Percentiles rank a stretch among this genome's conserved stretches.
Conservation (phyloP, 495 filamentous ascomycete species). For the Schizothecium vesticola region DNA sequence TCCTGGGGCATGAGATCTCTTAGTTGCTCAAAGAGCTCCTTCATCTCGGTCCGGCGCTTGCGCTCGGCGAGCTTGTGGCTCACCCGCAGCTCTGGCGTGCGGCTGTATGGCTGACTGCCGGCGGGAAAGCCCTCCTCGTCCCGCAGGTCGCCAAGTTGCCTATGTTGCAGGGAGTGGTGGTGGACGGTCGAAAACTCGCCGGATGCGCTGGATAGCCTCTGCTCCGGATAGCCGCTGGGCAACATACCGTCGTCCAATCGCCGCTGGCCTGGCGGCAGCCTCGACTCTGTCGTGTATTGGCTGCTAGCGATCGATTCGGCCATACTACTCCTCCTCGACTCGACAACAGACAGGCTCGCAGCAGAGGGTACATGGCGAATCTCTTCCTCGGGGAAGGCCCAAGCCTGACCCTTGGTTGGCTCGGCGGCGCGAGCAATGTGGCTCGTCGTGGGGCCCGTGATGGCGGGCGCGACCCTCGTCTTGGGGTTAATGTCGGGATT, state of each 20-base stretch:
- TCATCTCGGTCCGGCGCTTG: conserved; percentile 97
- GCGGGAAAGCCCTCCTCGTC: conserved; percentile 53
- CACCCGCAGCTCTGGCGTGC: conserved; percentile 89
- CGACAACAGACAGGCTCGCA: conserved; percentile 50
- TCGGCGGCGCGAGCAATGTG: conserved; percentile 75
- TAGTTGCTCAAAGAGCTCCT: conserved; percentile 86
- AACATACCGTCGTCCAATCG: conserved; percentile 50
- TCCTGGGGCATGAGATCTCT: conserved; percentile 77
- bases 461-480: conserved; percentile 63
- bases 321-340: conserved; percentile 66
- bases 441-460: conserved; percentile 69
- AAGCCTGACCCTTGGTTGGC: conserved; percentile 75
- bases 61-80: conserved; percentile 95
- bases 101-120: conserved; percentile 74
- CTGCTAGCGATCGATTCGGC: conserved; percentile 70
- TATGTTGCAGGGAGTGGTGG: conserved; percentile 73
- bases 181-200: conserved; percentile 48
- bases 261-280: conserved; percentile 68
- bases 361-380: conserved; percentile 42
- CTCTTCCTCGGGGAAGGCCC: conserved; percentile 76
- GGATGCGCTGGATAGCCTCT: conserved; percentile 30
- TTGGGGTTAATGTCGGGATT: conserved; percentile 49
- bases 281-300: conserved; percentile 63
- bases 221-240: conserved; percentile 28
- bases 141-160: conserved; percentile 61